Evolutionary conservation across 352 stramenopile species (phyloP).

Genomic region (Pythium utonaiense): DNA sequence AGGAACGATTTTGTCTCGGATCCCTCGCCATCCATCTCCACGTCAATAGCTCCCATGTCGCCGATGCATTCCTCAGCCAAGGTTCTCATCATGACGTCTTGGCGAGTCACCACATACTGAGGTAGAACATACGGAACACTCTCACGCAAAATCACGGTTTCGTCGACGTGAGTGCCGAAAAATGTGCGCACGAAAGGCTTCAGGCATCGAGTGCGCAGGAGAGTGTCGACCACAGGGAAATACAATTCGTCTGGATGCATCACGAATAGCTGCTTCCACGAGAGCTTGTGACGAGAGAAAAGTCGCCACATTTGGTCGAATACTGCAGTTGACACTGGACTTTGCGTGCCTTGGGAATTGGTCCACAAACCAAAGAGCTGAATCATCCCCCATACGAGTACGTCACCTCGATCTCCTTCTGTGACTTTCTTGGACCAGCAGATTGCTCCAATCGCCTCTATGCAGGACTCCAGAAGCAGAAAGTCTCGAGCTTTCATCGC

Average conservation of each 20-base stretch:
- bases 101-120: constrained; percentile 26
- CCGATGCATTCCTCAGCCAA: constrained; percentile 27
- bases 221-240: constrained; percentile 29
- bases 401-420: constrained; percentile 1
- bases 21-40: constrained; percentile 23
- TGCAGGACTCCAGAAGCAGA: constrained; percentile 23
- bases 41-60: constrained; percentile 13
- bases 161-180: constrained; percentile 24
- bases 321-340: constrained; percentile 17
- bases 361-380: constrained; percentile 34
- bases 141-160: constrained; percentile 25
- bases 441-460: constrained; percentile 26
- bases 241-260: constrained; percentile 33
- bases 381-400: constrained; percentile 33
- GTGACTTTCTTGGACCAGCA: constrained; percentile 10
- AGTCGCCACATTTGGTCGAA: constrained; percentile 31
- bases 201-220: constrained; percentile 21
- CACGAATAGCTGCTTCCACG: constrained; percentile 28
- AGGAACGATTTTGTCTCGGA: constrained; percentile 2
- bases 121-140: constrained; percentile 32
- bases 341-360: constrained; percentile 13
- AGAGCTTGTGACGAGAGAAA: constrained; percentile 21
- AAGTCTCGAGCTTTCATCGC: constrained; percentile 20
- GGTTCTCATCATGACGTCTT: constrained; percentile 25
- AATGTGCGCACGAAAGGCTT: constrained; percentile 29